Base-by-base conservation (phyloP, 2,329 filamentous ascomycete genomes). In the Botrytis fabae region DNA sequence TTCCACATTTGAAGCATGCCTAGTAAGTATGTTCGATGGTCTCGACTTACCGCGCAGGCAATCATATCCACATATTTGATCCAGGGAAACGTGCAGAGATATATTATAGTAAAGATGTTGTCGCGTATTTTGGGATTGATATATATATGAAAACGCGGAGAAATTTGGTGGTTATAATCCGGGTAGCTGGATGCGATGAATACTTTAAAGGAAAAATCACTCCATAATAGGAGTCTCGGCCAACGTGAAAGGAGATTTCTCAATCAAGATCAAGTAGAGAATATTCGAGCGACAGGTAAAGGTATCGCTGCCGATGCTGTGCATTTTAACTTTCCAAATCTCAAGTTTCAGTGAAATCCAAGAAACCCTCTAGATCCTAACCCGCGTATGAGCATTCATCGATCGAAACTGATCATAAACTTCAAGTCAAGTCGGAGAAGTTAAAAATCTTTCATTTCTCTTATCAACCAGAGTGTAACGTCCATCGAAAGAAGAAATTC, bases 311-410 rank as follows among this genome's bases (percentile, higher is more conserved):
- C 3, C 25, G 25, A n/a, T 25, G 4, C 5, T n/a, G 4, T 14
- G 10, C 25, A 51, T 5, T 14, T n/a, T 6, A 3, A 51, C 10
- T 14, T n/a, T 51, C 25, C 48, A 51, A 54, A 14, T 2, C 7
- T 25, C 46, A 12, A 54, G 2, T 14, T 12, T 16, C 48, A 1
- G 14, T 54, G 25, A n/a, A 2, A 54, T n/a, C 0, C 12, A 54
- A n/a, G 25, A 54, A 25, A 8, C 2, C 2, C 0, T 18, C 0
- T 25, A 54, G 14, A 28, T 28, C n/a, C 2, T 54, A 16, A 5
- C 5, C 51, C n/a, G 4, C 1, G 16, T 28, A 8, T 8, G 14
- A 54, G 8, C 25, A 28, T 1, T 18, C 16, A 14, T n/a, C 10
- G 12, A 0, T 51, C 48, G 4, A 10, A n/a, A 54, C n/a, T 28